These are phyloP conservation scores for Ceratocystis harringtonii DNA, from an alignment of 2,329 filamentous ascomycete species.

Conservation along the genomic window DNA sequence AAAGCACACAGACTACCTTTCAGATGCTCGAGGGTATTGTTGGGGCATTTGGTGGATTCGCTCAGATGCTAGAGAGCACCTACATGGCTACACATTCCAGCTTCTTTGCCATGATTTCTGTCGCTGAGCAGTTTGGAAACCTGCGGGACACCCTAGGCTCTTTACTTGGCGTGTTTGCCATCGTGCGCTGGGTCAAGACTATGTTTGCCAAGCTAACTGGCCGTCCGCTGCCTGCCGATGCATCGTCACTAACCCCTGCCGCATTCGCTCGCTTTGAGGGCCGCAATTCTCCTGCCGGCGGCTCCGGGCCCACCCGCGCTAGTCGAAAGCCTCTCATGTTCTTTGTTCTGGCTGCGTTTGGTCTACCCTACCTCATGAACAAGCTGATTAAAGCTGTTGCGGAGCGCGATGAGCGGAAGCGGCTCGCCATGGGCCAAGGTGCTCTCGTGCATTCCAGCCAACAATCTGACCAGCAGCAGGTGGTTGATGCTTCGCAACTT, in stretches of 20 bases:
- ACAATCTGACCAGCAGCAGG: slow-evolving; percentile 33
- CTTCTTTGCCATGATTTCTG: slow-evolving; percentile 97
- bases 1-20: slow-evolving; percentile 91
- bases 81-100: slow-evolving; percentile 99
- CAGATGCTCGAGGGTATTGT: slow-evolving; percentile 97
- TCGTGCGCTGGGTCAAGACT: slow-evolving; percentile 89
- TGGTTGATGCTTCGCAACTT: slow-evolving; percentile 74
- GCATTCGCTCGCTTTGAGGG: slow-evolving; percentile 85
- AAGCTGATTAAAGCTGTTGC: slow-evolving; percentile 80
- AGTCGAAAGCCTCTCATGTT: slow-evolving; percentile 93
- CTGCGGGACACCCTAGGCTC: slow-evolving; percentile 86
- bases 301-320: slow-evolving; percentile 56
- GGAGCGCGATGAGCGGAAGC: slow-evolving; percentile 57
- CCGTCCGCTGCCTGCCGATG: slow-evolving; percentile 74
- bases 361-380: slow-evolving; percentile 89
- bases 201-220: slow-evolving; percentile 86
- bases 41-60: slow-evolving; percentile 89
- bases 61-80: slow-evolving; percentile 98
- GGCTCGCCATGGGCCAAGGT: slow-evolving; percentile 33
- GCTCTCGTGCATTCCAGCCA: slow-evolving; percentile 29
- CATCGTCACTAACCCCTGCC: slow-evolving; percentile 71
- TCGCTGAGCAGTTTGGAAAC: slow-evolving; percentile 92
- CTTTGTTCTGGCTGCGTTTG: slow-evolving; percentile 88
- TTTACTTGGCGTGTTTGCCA: slow-evolving; percentile 83
- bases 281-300: slow-evolving; percentile 36